Percentiles rank a stretch among this genome's conserved stretches.
Evolutionary conservation across 495 filamentous ascomycete species (phyloP).

Genomic region (Penicillium canariense): DNA sequence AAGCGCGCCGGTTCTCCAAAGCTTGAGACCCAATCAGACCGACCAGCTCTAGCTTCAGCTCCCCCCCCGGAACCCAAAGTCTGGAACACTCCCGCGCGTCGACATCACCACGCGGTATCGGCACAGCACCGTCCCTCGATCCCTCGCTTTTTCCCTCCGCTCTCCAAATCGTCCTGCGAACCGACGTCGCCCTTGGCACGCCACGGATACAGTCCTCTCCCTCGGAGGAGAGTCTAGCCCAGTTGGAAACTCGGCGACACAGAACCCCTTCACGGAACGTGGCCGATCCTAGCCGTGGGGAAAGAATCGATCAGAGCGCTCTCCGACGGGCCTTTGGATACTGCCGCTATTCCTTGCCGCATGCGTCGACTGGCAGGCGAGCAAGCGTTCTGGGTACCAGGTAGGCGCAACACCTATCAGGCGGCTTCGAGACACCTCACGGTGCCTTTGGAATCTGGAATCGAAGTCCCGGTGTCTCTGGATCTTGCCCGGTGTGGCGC

Average conservation of each 20-base stretch:
- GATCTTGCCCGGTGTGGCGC: conserved; percentile 7
- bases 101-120: background rate
- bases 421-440: background rate
- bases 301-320: conserved; percentile 21
- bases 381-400: conserved; percentile 3
- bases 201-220: conserved; percentile 13
- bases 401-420: conserved; percentile 8
- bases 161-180: conserved; percentile 4
- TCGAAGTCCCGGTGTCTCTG: conserved; percentile 16
- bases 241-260: conserved; percentile 26
- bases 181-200: conserved; percentile 4
- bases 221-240: conserved; percentile 29
- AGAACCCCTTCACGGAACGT: conserved; percentile 26
- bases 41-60: conserved; percentile 1
- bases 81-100: background rate
- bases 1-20: background rate
- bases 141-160: background rate
- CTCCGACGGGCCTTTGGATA: conserved; percentile 9
- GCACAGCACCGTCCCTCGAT: background rate
- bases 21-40: conserved; percentile 1
- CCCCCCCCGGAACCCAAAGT: background rate
- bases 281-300: conserved; percentile 23
- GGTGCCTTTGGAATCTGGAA: conserved; percentile 1
- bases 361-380: conserved; percentile 1
- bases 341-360: conserved; percentile 10